Base-by-base conservation (phyloP, 805 yeast species). In the Ogataea nitratoaversa region DNA sequence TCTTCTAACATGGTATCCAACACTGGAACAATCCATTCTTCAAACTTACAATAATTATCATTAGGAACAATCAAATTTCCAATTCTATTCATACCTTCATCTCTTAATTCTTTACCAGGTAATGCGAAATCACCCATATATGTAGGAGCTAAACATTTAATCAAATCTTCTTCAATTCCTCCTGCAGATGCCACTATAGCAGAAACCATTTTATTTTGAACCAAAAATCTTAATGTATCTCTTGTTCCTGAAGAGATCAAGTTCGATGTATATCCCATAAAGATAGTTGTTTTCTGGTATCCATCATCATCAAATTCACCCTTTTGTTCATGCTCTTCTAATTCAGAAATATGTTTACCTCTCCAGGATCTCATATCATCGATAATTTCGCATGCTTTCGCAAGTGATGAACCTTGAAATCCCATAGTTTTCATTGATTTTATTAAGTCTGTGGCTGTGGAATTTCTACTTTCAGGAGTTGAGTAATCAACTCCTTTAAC, bases 171-270 rank as follows among this genome's bases (percentile, higher is more conserved):
- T 63, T 93, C 99, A 46, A 93, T 81, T 51, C 99, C 99, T 50
- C 99, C 99, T 18, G 96, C 99, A 47, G 91, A 77, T n/a, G 98
- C 84, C 36, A 93, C 99, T 54, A 93, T 79, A 14, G 95, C 98
- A 54, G 89, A 84, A 33, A 93, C 96, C 77, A 84, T 85, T 64
- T 89, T 91, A 68, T 95, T 82, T 64, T 95, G 95, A 24, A 89
- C 98, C 53, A 93, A 72, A 60, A 72, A 91, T 59, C 93, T 76
- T 51, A 93, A 68, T 23, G 96, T 88, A 55, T 90, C 95, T 65
- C 99, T 79, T 43, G 90, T 67, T 32, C 99, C 99, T 4, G 96
- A 85, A 30, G 95, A 84, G 54, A 93, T 93, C 69, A 93, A 76
- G 65, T 93, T 93, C 8, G 98, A 91, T 33, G 99, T 93, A 67